A percentile compares a stretch with the other conserved stretches of the same genome.
Conservation (phyloP, 257 asterid species). For the Galeopsis tetrahit region DNA sequence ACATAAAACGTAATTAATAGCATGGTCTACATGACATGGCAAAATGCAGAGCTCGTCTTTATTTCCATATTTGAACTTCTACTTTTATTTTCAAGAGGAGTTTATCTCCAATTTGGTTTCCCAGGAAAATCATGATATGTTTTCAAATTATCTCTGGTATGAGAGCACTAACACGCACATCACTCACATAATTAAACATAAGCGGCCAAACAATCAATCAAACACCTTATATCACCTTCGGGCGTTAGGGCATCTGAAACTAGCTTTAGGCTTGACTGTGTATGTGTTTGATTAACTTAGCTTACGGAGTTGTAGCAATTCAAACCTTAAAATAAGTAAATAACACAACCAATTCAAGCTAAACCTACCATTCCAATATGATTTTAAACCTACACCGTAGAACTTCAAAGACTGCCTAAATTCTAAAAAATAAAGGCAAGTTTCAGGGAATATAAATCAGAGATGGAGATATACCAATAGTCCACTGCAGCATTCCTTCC, state of each 20-base stretch:
- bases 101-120: background rate
- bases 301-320: background rate
- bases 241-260: background rate
- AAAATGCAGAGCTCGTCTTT: background rate
- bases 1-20: background rate
- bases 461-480: conserved; percentile 55
- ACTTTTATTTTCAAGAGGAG: background rate
- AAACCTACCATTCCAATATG: background rate
- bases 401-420: background rate
- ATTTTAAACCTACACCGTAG: conserved; percentile 1
- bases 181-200: background rate
- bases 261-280: background rate
- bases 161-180: background rate
- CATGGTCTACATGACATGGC: background rate
- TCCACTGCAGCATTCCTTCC: conserved; percentile 92
- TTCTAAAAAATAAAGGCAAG: background rate
- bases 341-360: background rate
- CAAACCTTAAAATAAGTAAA: conserved; percentile 15
- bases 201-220: background rate
- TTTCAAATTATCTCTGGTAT: background rate
- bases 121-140: background rate
- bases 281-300: background rate
- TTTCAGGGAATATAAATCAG: background rate
- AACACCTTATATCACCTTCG: background rate
- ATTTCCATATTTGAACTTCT: background rate